These are phyloP conservation scores for Rhynchosporium graminicola DNA, from an alignment of 2,329 filamentous ascomycete species.

Conservation along the genomic window DNA sequence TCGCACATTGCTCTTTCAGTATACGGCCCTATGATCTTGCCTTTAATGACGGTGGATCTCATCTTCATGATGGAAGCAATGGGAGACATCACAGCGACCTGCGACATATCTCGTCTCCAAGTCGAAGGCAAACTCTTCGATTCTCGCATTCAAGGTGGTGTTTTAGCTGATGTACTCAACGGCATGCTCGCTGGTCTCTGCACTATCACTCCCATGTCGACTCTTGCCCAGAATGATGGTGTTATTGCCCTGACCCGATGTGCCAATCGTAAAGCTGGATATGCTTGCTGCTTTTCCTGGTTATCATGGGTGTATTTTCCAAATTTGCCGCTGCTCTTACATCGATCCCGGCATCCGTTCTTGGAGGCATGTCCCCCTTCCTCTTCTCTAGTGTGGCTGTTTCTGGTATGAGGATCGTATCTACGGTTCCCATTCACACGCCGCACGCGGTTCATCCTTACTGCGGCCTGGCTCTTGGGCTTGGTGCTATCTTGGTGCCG, in stretches of 20 bases:
- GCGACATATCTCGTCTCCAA: conserved; percentile 75
- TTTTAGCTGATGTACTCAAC: conserved; percentile 76
- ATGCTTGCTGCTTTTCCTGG: conserved; percentile 75
- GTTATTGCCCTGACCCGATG: conserved; percentile 81
- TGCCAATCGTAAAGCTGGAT: conserved; percentile 78
- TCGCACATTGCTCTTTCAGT: conserved; percentile 70
- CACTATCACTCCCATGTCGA: conserved; percentile 79
- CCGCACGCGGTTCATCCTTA: conserved; percentile 79
- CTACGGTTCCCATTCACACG: conserved; percentile 70
- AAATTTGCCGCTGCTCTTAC: conserved; percentile 82
- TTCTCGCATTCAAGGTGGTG: conserved; percentile 75
- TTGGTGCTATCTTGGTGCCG: conserved; percentile 66
- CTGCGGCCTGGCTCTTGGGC: conserved; percentile 73
- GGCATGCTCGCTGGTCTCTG: conserved; percentile 73
- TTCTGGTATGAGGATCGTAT: conserved; percentile 75
- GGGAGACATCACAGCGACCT: conserved; percentile 78
- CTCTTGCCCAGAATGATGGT: conserved; percentile 83
- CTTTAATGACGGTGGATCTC: conserved; percentile 68
- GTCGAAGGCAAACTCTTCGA: conserved; percentile 73
- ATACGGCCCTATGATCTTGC: conserved; percentile 73
- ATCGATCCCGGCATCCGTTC: conserved; percentile 67
- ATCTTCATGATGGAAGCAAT: conserved; percentile 79
- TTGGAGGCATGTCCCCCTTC: conserved; percentile 78
- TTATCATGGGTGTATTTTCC: conserved; percentile 79
- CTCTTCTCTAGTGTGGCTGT: conserved; percentile 76